Evolutionary conservation across 768 basidiomycete genomes (phyloP), one percentile per base, ranked within the genome.

Genomic region (Hydnum rufescens): DNA sequence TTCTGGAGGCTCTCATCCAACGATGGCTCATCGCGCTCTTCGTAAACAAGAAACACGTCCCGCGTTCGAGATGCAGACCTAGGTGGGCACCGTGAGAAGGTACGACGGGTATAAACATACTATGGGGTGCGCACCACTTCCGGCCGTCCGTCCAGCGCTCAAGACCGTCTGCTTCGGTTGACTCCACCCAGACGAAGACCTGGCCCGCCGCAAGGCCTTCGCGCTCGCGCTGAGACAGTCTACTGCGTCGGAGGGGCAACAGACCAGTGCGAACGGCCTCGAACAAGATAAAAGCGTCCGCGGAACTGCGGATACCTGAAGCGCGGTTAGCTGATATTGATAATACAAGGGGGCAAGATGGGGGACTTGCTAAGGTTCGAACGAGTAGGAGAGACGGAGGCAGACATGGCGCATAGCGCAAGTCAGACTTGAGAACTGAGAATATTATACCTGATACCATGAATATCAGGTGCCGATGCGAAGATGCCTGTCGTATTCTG

Each of bases 21-120:
- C 16, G 44, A 47, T 8, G 44, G 44, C 26, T 47, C 44, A 13
- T 47, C 44, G 8, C 44, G 44, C 26, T 47, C 44, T 26, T 47
- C 44, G 26, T 47, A 47, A 47, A 47, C 25, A 13, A 47, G 44
- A 26, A 47, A 47, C 8, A 47, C 44, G 44, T 47, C 44, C 1
- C 44, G 44, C 13, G 44, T 47, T 26, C 44, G 13, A 8, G 13
- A 13, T 25, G 44, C 16, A 25, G 13, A 13, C 44, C 44, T 47
- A 39, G 36, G 36, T 39, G 13, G 36, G 36, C 1, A 39, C 22
- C 13, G 26, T 13, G 13, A 8, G 19, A 19, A 39, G 34, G 19
- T n/a, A 8, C 8, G 34, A 8, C 1, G 13, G 26, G 44, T 13
- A 13, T 13, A 47, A 16, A 26, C 44, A 47, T 13, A 25, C 44